A percentile compares a stretch with the other conserved stretches of the same genome.
Evolutionary conservation across 768 basidiomycete genomes (phyloP).

Genomic region (Melanogaster broomeanus): DNA sequence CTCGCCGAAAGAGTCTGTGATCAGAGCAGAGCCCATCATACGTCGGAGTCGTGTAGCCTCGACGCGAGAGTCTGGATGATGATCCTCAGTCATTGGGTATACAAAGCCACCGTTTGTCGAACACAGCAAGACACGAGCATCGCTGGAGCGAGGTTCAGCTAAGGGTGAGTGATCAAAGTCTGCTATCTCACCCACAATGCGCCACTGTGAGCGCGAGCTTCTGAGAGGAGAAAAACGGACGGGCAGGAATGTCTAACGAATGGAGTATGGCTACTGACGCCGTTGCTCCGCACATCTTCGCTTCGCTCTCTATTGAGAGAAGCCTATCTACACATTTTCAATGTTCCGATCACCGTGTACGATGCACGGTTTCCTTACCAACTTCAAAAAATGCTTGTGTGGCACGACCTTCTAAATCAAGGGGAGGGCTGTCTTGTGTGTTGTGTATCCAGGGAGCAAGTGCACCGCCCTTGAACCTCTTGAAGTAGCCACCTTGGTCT

Average conservation of each 20-base stretch:
- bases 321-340: slow-evolving; percentile 56
- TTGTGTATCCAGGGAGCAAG: slow-evolving; percentile 64
- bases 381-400: slow-evolving; percentile 89
- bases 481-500: slow-evolving; percentile 87
- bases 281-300: slow-evolving; percentile 83
- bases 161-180: not conserved
- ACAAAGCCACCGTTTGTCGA: slow-evolving; percentile 70
- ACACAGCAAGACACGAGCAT: slow-evolving; percentile 87
- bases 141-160: slow-evolving; percentile 47
- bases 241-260: slow-evolving; percentile 76
- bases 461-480: slow-evolving; percentile 81
- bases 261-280: slow-evolving; percentile 92
- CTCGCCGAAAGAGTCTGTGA: slow-evolving; percentile 95
- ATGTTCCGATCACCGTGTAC: not conserved
- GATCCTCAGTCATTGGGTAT: slow-evolving; percentile 89
- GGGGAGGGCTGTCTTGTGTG: slow-evolving; percentile 30
- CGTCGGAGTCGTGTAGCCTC: slow-evolving; percentile 84
- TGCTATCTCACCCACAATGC: slow-evolving; percentile 76
- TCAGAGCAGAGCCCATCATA: slow-evolving; percentile 87
- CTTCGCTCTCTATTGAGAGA: slow-evolving; percentile 65
- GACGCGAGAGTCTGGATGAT: slow-evolving; percentile 90
- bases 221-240: slow-evolving; percentile 82
- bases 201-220: slow-evolving; percentile 82
- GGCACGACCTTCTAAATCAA: slow-evolving; percentile 84
- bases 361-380: slow-evolving; percentile 20